A percentile compares a stretch with the other conserved stretches of the same genome.
phyloP scores from a whole-genome alignment of 495 filamentous ascomycete species.

The Tuber aestivum region DNA sequence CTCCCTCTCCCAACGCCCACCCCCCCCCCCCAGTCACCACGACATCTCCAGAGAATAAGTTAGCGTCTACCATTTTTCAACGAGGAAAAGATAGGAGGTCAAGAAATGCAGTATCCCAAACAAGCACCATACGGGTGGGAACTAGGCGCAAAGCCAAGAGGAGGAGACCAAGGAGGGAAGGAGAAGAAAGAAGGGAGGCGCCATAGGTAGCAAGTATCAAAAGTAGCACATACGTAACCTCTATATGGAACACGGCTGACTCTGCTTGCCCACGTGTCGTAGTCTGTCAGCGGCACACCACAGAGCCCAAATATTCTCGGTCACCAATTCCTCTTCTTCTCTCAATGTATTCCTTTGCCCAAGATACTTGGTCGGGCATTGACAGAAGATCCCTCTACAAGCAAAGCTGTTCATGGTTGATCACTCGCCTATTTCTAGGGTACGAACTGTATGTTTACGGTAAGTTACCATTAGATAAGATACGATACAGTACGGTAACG shows the following conservation, averaged over 20 bases:
- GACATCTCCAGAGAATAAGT: neutral
- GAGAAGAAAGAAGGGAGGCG: neutral
- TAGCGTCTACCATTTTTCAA: neutral
- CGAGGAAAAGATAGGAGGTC: neutral
- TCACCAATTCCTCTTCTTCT: neutral
- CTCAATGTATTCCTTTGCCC: neutral
- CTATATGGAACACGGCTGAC: neutral
- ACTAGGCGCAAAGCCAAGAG: neutral
- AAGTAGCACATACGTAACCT: neutral
- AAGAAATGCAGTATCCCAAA: neutral
- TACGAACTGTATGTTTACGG: too few species aligned
- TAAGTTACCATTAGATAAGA: too few species aligned
- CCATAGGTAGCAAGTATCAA: neutral
- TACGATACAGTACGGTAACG: too few species aligned
- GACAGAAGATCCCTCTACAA: neutral
- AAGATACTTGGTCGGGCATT: neutral
- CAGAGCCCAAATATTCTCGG: neutral
- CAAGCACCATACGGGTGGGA: neutral
- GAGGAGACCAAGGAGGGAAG: neutral
- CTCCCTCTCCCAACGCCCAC: neutral
- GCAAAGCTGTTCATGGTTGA: neutral
- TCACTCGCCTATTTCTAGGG: neutral
- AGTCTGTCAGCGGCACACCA: neutral
- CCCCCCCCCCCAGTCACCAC: neutral
- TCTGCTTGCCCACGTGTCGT: neutral